A percentile compares a stretch with the other conserved stretches of the same genome.
phyloP scores from a whole-genome alignment of 129 eudicot species.

The Glebionis coronaria region DNA sequence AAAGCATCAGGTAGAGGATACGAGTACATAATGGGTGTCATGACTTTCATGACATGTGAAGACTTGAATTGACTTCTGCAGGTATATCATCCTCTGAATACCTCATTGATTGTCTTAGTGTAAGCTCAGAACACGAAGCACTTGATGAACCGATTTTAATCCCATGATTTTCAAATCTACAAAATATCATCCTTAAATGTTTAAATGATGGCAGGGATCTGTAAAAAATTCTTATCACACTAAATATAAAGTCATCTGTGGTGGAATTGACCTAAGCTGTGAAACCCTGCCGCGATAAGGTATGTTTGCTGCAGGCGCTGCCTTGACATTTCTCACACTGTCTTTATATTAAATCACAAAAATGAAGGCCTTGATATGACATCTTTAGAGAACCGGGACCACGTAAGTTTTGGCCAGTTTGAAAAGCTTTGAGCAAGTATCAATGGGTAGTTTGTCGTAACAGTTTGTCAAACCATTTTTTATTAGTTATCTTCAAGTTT shows the following conservation, averaged over 20 bases:
- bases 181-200: too few species aligned
- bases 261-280: constrained; percentile 52
- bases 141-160: too few species aligned
- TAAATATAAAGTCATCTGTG: constrained; percentile 60
- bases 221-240: constrained; percentile 96
- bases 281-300: constrained; percentile 97
- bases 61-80: too few species aligned
- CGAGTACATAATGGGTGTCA: too few species aligned
- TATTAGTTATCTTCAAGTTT: too few species aligned
- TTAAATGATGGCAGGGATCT: constrained; percentile 80
- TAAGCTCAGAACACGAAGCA: too few species aligned
- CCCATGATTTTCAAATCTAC: too few species aligned
- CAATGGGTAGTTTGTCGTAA: constrained; percentile 12
- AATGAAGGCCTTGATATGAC: constrained; percentile 81
- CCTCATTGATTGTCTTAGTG: too few species aligned
- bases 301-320: constrained; percentile 93
- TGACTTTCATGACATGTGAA: too few species aligned
- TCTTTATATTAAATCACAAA: constrained; percentile 68
- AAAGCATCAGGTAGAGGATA: too few species aligned
- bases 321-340: constrained; percentile 74
- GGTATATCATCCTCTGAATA: too few species aligned
- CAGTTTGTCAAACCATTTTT: too few species aligned
- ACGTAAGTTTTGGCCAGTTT: constrained; percentile 34
- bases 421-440: constrained; percentile 37
- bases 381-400: constrained; percentile 37